These are phyloP conservation scores for Chalciporus piperatus DNA, from an alignment of 768 basidiomycete genomes.

Conservation along the genomic window DNA sequence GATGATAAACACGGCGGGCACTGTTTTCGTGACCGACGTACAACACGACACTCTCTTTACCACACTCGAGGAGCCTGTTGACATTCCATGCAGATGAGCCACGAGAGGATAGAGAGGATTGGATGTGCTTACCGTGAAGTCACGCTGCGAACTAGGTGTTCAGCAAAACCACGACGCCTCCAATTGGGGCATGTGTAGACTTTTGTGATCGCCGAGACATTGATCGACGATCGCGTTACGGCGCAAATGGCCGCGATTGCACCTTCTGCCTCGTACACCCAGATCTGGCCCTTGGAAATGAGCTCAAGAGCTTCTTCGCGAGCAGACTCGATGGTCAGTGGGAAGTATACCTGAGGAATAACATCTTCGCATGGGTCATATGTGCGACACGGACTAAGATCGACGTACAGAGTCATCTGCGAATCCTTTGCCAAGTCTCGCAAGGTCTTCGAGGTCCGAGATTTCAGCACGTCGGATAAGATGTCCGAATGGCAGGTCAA, in stretches of 20 bases:
- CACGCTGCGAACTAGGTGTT: constrained; percentile 48
- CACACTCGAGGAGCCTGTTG: constrained; percentile 38
- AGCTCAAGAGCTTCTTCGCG: constrained; percentile 45
- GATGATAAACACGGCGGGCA: constrained; percentile 51
- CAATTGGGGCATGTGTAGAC: constrained; percentile 49
- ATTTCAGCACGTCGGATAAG: constrained; percentile 36
- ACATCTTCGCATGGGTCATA: constrained; percentile 2
- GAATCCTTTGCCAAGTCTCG: constrained; percentile 48
- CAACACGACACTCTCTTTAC: constrained; percentile 48
- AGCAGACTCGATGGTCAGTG: constrained; percentile 38
- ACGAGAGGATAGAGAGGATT: not conserved
- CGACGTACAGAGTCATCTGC: constrained; percentile 48
- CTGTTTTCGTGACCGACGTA: constrained; percentile 53
- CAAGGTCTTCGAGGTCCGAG: constrained; percentile 40
- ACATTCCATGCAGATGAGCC: not conserved
- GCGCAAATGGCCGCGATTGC: constrained; percentile 51
- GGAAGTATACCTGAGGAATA: constrained; percentile 42
- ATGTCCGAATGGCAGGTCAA: constrained; percentile 33
- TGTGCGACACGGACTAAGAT: not conserved
- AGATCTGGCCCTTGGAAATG: constrained; percentile 47
- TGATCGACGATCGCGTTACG: constrained; percentile 49
- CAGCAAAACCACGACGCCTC: constrained; percentile 48
- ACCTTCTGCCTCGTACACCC: constrained; percentile 46
- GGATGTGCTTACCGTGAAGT: constrained; percentile 37
- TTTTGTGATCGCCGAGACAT: constrained; percentile 55